Conservation (phyloP, 202 grass and related monocot genomes). For the Schoenoplectus tabernaemontani region DNA sequence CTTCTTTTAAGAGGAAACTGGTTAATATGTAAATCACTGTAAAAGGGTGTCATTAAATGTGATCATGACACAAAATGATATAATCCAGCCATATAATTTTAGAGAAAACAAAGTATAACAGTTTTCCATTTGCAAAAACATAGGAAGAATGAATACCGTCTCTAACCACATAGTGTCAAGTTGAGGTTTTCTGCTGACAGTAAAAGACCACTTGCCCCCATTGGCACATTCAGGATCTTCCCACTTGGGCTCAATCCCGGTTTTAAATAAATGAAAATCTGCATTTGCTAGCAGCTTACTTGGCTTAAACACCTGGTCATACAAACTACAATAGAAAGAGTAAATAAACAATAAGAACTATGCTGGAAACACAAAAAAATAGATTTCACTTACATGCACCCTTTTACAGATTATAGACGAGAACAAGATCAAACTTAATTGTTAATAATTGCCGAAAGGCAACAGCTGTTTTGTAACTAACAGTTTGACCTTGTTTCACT, state of each 20-base stretch:
- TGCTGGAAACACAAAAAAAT: neutral
- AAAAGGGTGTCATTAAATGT: neutral
- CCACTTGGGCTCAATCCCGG: conserved; percentile 92
- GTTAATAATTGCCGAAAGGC: no score
- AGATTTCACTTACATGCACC: no score
- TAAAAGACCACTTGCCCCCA: conserved; percentile 93
- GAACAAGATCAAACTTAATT: no score
- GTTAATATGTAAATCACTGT: no score
- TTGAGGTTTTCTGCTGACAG: conserved; percentile 52
- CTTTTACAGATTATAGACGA: no score
- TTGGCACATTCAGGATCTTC: conserved; percentile 98
- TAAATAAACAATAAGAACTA: neutral
- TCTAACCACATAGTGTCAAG: conserved; percentile 97
- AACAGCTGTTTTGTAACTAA: neutral
- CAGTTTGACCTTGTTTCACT: neutral
- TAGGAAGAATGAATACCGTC: conserved; percentile 35
- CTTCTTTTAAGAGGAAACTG: no score
- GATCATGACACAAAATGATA: neutral
- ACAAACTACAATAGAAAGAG: conserved; percentile 50
- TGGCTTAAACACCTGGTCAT: conserved; percentile 84
- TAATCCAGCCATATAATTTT: no score
- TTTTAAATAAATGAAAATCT: conserved; percentile 93
- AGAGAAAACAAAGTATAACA: no score
- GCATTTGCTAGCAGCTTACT: conserved; percentile 71
- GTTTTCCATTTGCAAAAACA: neutral